Base-by-base conservation (phyloP, 1,139 yeast species). In the Ashbya aceris region DNA sequence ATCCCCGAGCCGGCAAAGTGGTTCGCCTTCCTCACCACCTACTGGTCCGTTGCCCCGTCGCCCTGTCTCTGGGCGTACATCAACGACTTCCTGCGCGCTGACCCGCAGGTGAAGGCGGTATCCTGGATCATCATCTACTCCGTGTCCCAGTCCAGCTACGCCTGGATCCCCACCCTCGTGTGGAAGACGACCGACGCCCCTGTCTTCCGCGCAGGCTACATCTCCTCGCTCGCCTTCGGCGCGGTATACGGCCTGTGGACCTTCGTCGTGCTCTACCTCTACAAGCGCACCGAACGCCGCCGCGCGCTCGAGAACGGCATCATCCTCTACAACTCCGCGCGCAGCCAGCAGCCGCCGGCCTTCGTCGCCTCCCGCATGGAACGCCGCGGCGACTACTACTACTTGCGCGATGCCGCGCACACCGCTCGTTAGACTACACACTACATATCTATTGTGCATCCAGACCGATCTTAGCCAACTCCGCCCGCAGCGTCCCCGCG, bases 171-270 rank as follows among this genome's bases (percentile, higher is more conserved):
- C 8, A 49, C 56, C 13, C 54, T 73, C 31, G 77, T 76, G 2
- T 79, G 81, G 70, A 71, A 68, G 41, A 77, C 83, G 1, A 66
- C 62, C 2, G 77, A 76, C 30, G 68, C 76, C 1, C 83, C 82
- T 17, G 57, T 70, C 39, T 77, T 63, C 51, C 63, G 62, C 40
- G 71, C 67, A 40, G 83, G 83, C 41, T 77, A 67, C 54, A 58
- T 68, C 2, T 76, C 70, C 43, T 72, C 81, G 30, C 74, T 81
- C 10, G 51, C 71, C 31, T 63, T 72, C 48, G 79, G 77, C 2
- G 67, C 69, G 33, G 61, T 72, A n/a, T 70, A 77, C 51, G 65
- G 69, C 28, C 41, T 72, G 2, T 74, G 81, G 80, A 71, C 81
- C 0, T 62, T 75, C 42, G 69, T 75, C 9, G 81, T 76, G 5